Evolutionary conservation across 2,329 filamentous ascomycete genomes (phyloP), one percentile per base, ranked within the genome.

Genomic region (Lasiodiplodia sp.): DNA sequence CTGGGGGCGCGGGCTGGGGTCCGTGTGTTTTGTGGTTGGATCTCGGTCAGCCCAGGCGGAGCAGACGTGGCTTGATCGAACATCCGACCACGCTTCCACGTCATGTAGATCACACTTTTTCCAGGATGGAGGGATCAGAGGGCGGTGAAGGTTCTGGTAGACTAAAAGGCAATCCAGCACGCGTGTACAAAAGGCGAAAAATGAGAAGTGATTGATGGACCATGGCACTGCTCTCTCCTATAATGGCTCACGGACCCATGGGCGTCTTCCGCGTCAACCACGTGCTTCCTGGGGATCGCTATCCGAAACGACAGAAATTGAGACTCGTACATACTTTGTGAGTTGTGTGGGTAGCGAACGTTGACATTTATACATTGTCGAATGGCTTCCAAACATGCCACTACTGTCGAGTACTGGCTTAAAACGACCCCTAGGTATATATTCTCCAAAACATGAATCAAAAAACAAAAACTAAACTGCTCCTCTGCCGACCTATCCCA

Each of bases 51-150:
- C 38, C 37, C 58, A 62, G 58, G 11, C 49, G 47, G 40, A 4
- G 38, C 23, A 44, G n/a, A 62, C 40, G 58, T 62, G 58, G 58
- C 58, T 62, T 49, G 37, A 62, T 62, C 6, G 25, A 49, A 62
- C 58, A 49, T 62, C 34, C 40, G 58, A 62, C 38, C 34, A 28
- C 38, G 21, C 25, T 18, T 21, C 57, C 57, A 60, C 57, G 57
- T 60, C 57, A 60, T 60, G 57, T 44, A 47, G 57, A 60, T 60
- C 57, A 11, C 7, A 12, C 37, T 31, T 23, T 28, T 47, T n/a
- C 18, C n/a, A 8, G 12, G 18, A 47, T 8, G n/a, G 5, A 21
- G n/a, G 28, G 44, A 47, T 47, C 44, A 10, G 44, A 47, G 10
- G n/a, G 44, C 44, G 44, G 44, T 47, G 44, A 47, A 47, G 10